These are phyloP conservation scores for Boletus vinaceobasis DNA, from an alignment of 768 basidiomycete species.

Conservation along the genomic window DNA sequence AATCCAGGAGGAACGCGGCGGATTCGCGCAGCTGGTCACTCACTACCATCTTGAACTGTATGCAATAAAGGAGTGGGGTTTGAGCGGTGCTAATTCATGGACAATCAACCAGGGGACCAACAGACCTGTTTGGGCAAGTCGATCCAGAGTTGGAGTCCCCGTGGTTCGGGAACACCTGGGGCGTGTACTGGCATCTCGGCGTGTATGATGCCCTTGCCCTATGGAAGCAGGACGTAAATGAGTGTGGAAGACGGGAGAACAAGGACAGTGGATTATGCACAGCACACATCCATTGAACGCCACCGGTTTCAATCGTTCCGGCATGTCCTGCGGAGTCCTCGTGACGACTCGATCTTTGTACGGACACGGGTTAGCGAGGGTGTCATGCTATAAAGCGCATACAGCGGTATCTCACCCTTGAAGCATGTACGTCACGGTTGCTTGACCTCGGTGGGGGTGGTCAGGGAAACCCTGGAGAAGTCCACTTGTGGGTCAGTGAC, in stretches of 20 bases:
- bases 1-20: not conserved
- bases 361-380: not conserved
- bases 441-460: constrained; percentile 90
- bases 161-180: constrained; percentile 62
- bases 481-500: not conserved
- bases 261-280: constrained; percentile 37
- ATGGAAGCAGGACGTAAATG: constrained; percentile 1
- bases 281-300: constrained; percentile 95
- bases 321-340: constrained; percentile 91
- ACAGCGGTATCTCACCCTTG: constrained; percentile 50
- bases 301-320: constrained; percentile 72
- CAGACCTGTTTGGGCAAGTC: constrained; percentile 70
- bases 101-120: not conserved
- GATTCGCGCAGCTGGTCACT: constrained; percentile 15
- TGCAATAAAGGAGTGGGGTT: constrained; percentile 22
- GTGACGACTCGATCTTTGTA: constrained; percentile 64
- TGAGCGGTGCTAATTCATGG: constrained; percentile 14
- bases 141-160: constrained; percentile 86
- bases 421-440: constrained; percentile 86
- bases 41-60: constrained; percentile 73
- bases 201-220: constrained; percentile 72
- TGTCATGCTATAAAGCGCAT: not conserved
- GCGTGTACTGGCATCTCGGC: constrained; percentile 87
- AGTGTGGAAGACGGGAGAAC: not conserved
- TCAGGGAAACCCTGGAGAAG: constrained; percentile 77